Evolutionary conservation across 208 protist genomes (phyloP).

Genomic region (Acanthamoeba triangularis): DNA sequence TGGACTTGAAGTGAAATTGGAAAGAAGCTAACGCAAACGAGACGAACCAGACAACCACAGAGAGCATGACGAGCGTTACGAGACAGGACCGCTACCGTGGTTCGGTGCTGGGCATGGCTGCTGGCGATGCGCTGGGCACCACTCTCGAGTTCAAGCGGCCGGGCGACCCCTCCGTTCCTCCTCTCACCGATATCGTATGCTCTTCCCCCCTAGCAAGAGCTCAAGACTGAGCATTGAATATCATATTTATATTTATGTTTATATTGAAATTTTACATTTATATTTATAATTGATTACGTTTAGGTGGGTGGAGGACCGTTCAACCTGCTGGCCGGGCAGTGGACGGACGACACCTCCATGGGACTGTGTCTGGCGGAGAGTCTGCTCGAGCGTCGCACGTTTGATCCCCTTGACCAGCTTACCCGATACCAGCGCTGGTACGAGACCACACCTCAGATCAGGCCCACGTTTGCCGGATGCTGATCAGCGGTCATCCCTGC

Average conservation of each 20-base stretch:
- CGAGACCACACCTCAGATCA: too few species aligned
- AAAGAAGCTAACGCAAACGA: too few species aligned
- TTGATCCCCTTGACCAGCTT: slow-evolving; percentile 81
- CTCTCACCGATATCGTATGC: slow-evolving; percentile 62
- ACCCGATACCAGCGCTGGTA: slow-evolving; percentile 82
- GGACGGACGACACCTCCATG: slow-evolving; percentile 87
- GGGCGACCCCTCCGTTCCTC: slow-evolving; percentile 18
- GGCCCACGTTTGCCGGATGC: too few species aligned
- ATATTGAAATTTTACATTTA: too few species aligned
- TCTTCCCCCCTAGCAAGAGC: too few species aligned
- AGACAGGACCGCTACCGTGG: slow-evolving; percentile 6
- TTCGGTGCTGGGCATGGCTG: slow-evolving; percentile 67
- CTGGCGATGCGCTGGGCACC: slow-evolving; percentile 77
- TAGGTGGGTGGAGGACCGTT: slow-evolving; percentile 83
- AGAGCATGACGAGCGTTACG: neutral
- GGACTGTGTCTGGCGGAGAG: slow-evolving; percentile 84
- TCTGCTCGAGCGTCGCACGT: slow-evolving; percentile 62
- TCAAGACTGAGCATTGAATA: too few species aligned
- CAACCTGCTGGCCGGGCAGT: slow-evolving; percentile 81
- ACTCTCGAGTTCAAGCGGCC: slow-evolving; percentile 74
- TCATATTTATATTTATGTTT: too few species aligned
- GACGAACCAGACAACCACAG: neutral
- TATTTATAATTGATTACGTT: too few species aligned
- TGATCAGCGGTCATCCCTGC: too few species aligned
- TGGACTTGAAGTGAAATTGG: too few species aligned